phyloP scores from a whole-genome alignment of 2,329 filamentous ascomycete genomes.

The Colletotrichum liriopes region DNA sequence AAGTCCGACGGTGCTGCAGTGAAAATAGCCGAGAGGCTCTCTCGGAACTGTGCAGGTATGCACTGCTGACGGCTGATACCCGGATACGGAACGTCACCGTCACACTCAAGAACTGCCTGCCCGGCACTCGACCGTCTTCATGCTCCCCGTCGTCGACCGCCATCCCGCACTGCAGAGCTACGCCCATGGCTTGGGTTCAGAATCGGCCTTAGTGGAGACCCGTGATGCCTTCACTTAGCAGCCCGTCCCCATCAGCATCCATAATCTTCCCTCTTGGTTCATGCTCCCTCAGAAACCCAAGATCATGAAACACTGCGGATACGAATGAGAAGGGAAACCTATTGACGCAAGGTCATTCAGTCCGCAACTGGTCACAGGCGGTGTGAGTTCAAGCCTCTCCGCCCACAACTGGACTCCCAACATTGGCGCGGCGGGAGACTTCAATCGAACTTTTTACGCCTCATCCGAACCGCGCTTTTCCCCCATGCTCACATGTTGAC shows the following conservation, averaged over 20 bases:
- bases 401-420: background rate
- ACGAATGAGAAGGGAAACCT: background rate
- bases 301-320: background rate
- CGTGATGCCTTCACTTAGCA: slow-evolving; percentile 4
- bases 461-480: background rate
- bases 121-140: slow-evolving; percentile 7
- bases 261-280: background rate
- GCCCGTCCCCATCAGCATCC: background rate
- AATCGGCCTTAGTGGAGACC: background rate
- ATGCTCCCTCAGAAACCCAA: slow-evolving; percentile 3
- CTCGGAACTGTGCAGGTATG: background rate
- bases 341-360: background rate
- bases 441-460: background rate
- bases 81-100: background rate
- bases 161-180: slow-evolving; percentile 4
- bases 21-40: background rate
- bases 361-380: background rate
- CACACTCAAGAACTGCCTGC: slow-evolving; percentile 1
- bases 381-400: background rate
- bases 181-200: background rate
- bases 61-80: background rate
- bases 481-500: slow-evolving; percentile 2
- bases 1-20: background rate
- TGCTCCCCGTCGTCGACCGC: slow-evolving; percentile 7
- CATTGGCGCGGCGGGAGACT: background rate